Evolutionary conservation across 768 basidiomycete species (phyloP).

Genomic region (Mycena floridula): DNA sequence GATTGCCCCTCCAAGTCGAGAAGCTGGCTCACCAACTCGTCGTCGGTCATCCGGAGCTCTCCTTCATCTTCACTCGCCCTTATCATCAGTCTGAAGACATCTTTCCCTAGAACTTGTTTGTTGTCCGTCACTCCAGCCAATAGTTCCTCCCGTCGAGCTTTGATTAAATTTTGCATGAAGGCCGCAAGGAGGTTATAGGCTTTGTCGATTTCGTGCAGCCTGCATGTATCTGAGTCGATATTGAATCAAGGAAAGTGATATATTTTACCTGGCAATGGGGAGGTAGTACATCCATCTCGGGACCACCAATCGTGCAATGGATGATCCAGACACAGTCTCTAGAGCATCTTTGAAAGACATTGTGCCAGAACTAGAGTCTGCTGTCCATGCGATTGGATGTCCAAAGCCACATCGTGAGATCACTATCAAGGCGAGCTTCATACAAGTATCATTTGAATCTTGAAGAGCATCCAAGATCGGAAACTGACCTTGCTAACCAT

Average conservation of each 20-base stretch:
- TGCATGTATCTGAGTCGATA: conserved; percentile 4
- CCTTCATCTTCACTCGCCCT: not conserved
- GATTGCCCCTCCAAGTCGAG: not conserved
- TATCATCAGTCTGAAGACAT: not conserved
- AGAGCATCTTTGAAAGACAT: conserved; percentile 34
- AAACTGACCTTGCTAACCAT: conserved; percentile 28
- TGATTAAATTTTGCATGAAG: conserved; percentile 25
- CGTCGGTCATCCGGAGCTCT: not conserved
- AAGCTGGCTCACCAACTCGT: not conserved
- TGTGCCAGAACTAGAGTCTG: conserved; percentile 12
- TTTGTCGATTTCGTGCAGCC: conserved; percentile 19
- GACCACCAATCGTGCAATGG: conserved; percentile 17
- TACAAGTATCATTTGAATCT: conserved; percentile 7
- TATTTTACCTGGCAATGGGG: conserved; percentile 27
- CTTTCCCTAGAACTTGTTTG: no score
- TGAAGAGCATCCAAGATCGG: not conserved
- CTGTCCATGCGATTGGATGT: conserved; percentile 32
- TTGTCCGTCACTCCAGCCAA: not conserved
- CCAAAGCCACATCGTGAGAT: conserved; percentile 44
- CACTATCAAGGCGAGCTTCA: conserved; percentile 31
- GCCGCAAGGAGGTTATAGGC: conserved; percentile 24
- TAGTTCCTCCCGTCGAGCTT: not conserved
- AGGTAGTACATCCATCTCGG: conserved; percentile 34
- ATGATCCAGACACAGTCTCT: conserved; percentile 24
- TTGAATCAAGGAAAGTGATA: not conserved